Evolutionary conservation across 2,329 filamentous ascomycete species (phyloP).

Genomic region (Apiospora malaysiana): DNA sequence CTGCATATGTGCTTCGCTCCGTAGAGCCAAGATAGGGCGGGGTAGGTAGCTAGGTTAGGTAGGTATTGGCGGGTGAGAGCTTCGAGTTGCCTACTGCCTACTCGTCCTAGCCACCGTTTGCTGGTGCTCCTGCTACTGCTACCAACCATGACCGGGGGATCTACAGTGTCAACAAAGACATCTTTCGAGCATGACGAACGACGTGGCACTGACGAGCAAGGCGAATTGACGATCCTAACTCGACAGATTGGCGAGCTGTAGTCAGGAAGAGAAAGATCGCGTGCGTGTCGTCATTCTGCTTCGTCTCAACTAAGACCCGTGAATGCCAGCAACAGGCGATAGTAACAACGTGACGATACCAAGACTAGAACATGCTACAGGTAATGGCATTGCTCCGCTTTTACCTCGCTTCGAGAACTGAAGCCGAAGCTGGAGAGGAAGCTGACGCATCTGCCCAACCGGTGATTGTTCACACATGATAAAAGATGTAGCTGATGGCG

Average conservation of each 20-base stretch:
- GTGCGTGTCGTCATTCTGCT: neutral
- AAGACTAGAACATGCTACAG: neutral
- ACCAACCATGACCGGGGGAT: neutral
- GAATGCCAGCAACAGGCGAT: neutral
- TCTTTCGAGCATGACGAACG: neutral
- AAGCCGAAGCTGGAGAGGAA: neutral
- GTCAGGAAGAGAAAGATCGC: neutral
- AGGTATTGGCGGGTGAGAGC: neutral
- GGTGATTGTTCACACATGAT: neutral
- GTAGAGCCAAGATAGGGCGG: neutral
- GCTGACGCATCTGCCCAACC: neutral
- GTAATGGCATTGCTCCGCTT: neutral
- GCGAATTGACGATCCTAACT: neutral
- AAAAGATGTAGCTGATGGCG: neutral
- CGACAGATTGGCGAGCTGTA: conserved; percentile 7
- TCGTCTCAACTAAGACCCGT: neutral
- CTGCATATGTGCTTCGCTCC: neutral
- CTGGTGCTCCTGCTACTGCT: neutral
- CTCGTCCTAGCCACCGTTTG: neutral
- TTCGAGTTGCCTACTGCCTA: neutral
- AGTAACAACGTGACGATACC: neutral
- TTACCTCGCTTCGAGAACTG: neutral
- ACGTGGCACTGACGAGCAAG: neutral
- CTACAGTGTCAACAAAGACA: neutral
- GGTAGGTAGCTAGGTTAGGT: neutral